Evolutionary conservation across 495 filamentous ascomycete species (phyloP), one percentile per base, ranked within the genome.

Genomic region (Patellaria atrata): DNA sequence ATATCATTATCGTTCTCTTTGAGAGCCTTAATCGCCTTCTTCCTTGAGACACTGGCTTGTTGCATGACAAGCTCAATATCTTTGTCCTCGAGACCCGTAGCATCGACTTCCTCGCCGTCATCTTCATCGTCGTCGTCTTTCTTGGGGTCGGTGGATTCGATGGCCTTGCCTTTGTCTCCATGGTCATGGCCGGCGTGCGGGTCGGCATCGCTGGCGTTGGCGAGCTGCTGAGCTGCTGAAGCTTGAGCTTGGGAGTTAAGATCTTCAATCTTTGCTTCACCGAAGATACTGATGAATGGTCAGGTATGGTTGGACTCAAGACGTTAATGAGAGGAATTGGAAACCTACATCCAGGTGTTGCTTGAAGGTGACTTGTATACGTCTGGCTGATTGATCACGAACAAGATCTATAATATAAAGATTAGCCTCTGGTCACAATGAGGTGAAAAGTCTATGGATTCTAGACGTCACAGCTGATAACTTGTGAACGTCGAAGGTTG

Each of bases 241-340:
- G 84, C 81, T 68, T 93, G 87, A 51, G 89, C 87, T 55, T 84
- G 82, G 53, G 87, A 85, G 75, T 94, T 96, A 50, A 96, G 68
- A 65, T 99, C 91, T 70, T 99, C 91, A 53, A 91, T 99, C 79
- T 99, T 99, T 57, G 91, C 91, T 69, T 99, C 89, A 59, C 89
- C 89, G 62, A 99, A 99, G 65, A 99, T 92, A 64, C 89, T 97
- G 36, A 31, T 24, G 7, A 4, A n/a, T 6, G 17, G 37, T 30
- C 38, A 29, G 21, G 20, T 27, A 4, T 16, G 24, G 23, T n/a
- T 8, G 17, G 3, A 23, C n/a, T 1, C 11, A 25, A 18, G 9
- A 27, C 10, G 0, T 18, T 12, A 19, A n/a, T 15, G 37, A 11
- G 25, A 19, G 22, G 31, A n/a, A 21, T 25, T 9, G 33, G 17